These are phyloP conservation scores for Globisporangium uncinulatum DNA, from an alignment of 352 stramenopile species.

Conservation along the genomic window DNA sequence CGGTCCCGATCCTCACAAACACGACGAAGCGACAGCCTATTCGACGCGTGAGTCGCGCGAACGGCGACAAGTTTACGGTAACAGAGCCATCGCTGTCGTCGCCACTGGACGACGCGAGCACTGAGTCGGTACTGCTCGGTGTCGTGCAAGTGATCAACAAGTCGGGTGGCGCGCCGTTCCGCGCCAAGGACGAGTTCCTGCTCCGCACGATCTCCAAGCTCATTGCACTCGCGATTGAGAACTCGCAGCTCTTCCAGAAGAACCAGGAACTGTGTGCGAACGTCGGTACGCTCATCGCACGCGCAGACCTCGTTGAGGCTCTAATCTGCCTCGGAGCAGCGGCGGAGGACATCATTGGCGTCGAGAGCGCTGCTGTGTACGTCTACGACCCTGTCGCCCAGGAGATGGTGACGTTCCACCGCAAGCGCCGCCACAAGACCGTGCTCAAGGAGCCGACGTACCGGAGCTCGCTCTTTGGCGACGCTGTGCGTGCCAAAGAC, in stretches of 20 bases:
- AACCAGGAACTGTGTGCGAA: slow-evolving; percentile 64
- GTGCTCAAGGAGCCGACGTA: slow-evolving; percentile 46
- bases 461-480: slow-evolving; percentile 41
- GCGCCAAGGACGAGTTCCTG: slow-evolving; percentile 74
- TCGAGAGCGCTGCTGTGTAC: slow-evolving; percentile 63
- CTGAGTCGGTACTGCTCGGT: slow-evolving; percentile 42
- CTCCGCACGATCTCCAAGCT: slow-evolving; percentile 71
- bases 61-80: neutral
- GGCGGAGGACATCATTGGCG: slow-evolving; percentile 67
- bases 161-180: slow-evolving; percentile 64
- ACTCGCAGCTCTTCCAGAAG: slow-evolving; percentile 77
- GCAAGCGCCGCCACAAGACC: slow-evolving; percentile 57
- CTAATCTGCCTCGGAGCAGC: slow-evolving; percentile 42
- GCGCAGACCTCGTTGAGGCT: slow-evolving; percentile 56
- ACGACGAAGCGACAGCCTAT: slow-evolving; percentile 16
- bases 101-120: slow-evolving; percentile 1
- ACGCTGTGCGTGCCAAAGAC: slow-evolving; percentile 36
- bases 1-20: slow-evolving; percentile 62
- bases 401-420: slow-evolving; percentile 69
- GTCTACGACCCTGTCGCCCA: slow-evolving; percentile 32
- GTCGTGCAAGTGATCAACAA: slow-evolving; percentile 85
- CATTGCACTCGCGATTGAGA: slow-evolving; percentile 74
- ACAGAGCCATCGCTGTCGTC: neutral
- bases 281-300: slow-evolving; percentile 53
- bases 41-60: slow-evolving; percentile 9